phyloP scores from a whole-genome alignment of 2,329 filamentous ascomycete species.

The Endoconidiophora laricicola region DNA sequence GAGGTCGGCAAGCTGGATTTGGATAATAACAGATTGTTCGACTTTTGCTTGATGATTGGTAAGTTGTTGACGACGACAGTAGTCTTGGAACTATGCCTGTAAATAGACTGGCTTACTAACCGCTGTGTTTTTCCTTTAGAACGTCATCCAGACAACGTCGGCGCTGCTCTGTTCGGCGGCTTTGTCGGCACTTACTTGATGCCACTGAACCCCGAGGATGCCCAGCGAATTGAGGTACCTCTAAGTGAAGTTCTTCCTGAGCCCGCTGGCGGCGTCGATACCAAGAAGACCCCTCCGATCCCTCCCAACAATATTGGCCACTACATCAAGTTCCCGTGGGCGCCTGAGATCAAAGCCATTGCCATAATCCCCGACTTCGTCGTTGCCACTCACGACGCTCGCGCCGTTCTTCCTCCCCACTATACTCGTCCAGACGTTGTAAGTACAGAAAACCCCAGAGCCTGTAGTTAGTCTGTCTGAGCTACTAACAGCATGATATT shows the following conservation, averaged over 20 bases:
- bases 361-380: slow-evolving; percentile 94
- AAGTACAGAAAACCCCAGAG: slow-evolving; percentile 21
- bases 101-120: not conserved
- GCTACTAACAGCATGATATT: not conserved
- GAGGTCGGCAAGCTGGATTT: slow-evolving; percentile 67
- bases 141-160: slow-evolving; percentile 85
- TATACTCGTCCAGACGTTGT: slow-evolving; percentile 77
- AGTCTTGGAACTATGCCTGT: not conserved
- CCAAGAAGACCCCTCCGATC: slow-evolving; percentile 67
- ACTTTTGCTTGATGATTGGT: slow-evolving; percentile 96
- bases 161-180: slow-evolving; percentile 84
- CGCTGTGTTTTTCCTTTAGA: slow-evolving; percentile 28
- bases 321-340: slow-evolving; percentile 91
- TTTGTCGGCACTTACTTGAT: slow-evolving; percentile 96
- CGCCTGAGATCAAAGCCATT: slow-evolving; percentile 86
- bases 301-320: slow-evolving; percentile 89
- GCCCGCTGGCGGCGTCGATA: slow-evolving; percentile 81
- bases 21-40: slow-evolving; percentile 67
- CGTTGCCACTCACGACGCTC: slow-evolving; percentile 82
- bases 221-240: slow-evolving; percentile 81
- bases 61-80: slow-evolving; percentile 15
- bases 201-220: slow-evolving; percentile 75
- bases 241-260: slow-evolving; percentile 83
- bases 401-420: slow-evolving; percentile 62
- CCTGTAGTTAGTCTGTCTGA: not conserved